Base-by-base conservation (phyloP, 768 basidiomycete genomes). In the Psilocybe cubensis region DNA sequence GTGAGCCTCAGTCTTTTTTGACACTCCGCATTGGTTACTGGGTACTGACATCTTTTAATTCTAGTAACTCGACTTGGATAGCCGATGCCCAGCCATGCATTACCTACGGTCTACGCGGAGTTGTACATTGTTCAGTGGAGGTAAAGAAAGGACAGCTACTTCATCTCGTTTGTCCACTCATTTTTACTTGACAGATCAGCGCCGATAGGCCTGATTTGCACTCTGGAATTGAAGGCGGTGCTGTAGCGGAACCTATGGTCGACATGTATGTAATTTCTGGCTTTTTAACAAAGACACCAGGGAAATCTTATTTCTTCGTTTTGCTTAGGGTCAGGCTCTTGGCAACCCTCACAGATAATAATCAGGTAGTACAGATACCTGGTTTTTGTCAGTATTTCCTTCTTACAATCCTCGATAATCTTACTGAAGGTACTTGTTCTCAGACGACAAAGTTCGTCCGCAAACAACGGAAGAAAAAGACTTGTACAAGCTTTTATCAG, bases 51-150 rank as follows among this genome's bases (percentile, higher is more conserved):
- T 6, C 2, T 17, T 2, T n/a, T n/a, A n/a, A n/a, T 51, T 18
- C 1, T 51, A 93, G 92, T 63, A 98, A 99, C 68, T 98, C 96
- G 20, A 96, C 93, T 9, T 99, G 96, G 96, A 94, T 98, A 61
- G 89, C 89, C 11, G 93, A 97, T 64, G 86, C 90, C 61, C 84
- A 86, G 5, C 96, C 97, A 0, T 98, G 96, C 66, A 88, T 98
- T 50, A 97, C 96, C 0, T 97, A 96, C 69, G 97, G 97, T 3
- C 76, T 98, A 54, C 83, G 97, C 44, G 97, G 97, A 0, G 96
- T 99, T 3, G 85, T 98, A 1, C 95, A 96, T 67, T 94, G 92
- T 50, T 83, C 84, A 29, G 73, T 97, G 6, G 83, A 89, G 78
- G 91, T 89, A 43, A 43, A 71, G 45, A 40, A 28, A 21, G 27